Evolutionary conservation across 139 green algal species (phyloP), one percentile per base, ranked within the genome.

Genomic region (Choricystis sp.): DNA sequence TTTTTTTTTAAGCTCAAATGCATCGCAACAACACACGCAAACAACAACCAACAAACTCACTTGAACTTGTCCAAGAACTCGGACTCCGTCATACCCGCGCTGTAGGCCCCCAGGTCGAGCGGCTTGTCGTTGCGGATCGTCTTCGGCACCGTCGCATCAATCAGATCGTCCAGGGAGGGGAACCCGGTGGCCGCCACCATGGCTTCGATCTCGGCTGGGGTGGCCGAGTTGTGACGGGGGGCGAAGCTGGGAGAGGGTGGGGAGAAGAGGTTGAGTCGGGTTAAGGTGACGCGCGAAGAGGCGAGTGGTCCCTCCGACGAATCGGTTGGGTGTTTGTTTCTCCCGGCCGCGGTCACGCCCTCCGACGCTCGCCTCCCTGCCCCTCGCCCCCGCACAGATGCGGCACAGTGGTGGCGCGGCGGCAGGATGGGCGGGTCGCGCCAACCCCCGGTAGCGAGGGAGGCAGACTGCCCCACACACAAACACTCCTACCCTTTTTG

Each of bases 131-230:
- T 81, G 21, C 76, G 68, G 66, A 99, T 98, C 67, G 79, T 59
- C n/a, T 72, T 70, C 0, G 94, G 94, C 58, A 99, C 94, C 2
- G 94, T 98, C 3, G 89, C 90, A 24, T 95, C 82, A 27, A 98
- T 87, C 22, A 99, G 78, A 2, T 74, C 86, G 26, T 95, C 83
- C 58, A 98, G 62, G 57, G 64, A 83, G 2, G 77, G 40, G 72
- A 96, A 98, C 28, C 90, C 90, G 22, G 77, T 84, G 1, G 70
- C 58, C 62, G 80, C 65, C 3, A 89, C 82, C 94, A 99, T 98
- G 9, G 81, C 78, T 19, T 82, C 57, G 26, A 84, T 65, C 65
- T 99, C 92, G 2, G 69, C 77, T 0, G 77, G 26, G 0, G 67
- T 86, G 58, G 81, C 82, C 71, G 81, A 94, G 86, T 97, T 99